These are phyloP conservation scores for Fusarium hainanense DNA, from an alignment of 2,329 filamentous ascomycete genomes.

Conservation along the genomic window DNA sequence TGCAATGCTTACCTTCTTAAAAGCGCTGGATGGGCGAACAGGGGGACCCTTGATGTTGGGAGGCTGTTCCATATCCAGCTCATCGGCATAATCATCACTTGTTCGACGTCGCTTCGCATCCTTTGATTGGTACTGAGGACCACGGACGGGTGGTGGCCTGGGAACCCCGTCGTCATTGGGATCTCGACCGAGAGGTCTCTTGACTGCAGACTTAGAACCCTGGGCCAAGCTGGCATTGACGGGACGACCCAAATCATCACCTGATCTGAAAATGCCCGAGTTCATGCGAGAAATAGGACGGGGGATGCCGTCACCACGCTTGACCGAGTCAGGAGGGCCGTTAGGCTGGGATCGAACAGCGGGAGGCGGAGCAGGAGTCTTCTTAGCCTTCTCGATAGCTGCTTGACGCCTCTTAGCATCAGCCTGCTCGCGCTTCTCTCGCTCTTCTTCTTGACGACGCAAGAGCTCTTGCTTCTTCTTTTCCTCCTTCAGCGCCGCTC, in stretches of 20 bases:
- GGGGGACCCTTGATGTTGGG: conserved; percentile 80
- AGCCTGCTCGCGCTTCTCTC: conserved; percentile 69
- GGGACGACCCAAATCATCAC: conserved; percentile 70
- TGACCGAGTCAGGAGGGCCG: conserved; percentile 57
- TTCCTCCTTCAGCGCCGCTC: conserved; percentile 56
- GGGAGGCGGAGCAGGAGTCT: conserved; percentile 71
- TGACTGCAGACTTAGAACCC: conserved; percentile 70
- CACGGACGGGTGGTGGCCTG: conserved; percentile 59
- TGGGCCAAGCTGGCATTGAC: conserved; percentile 71
- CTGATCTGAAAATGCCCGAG: conserved; percentile 60
- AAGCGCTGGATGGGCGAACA: conserved; percentile 79
- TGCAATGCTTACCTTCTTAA: conserved; percentile 70
- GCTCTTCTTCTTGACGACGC: conserved; percentile 70
- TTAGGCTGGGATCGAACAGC: conserved; percentile 66
- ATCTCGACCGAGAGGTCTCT: conserved; percentile 77
- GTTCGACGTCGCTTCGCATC: conserved; percentile 85
- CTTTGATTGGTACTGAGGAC: conserved; percentile 72
- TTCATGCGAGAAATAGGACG: conserved; percentile 69
- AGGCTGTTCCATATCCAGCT: conserved; percentile 67
- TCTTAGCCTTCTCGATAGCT: conserved; percentile 72
- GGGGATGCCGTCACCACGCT: conserved; percentile 50
- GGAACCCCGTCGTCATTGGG: conserved; percentile 65
- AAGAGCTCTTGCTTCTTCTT: conserved; percentile 69
- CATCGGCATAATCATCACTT: conserved; percentile 76
- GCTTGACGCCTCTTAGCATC: conserved; percentile 75